Conservation (phyloP, 768 basidiomycete genomes). For the Piloderma croceum region DNA sequence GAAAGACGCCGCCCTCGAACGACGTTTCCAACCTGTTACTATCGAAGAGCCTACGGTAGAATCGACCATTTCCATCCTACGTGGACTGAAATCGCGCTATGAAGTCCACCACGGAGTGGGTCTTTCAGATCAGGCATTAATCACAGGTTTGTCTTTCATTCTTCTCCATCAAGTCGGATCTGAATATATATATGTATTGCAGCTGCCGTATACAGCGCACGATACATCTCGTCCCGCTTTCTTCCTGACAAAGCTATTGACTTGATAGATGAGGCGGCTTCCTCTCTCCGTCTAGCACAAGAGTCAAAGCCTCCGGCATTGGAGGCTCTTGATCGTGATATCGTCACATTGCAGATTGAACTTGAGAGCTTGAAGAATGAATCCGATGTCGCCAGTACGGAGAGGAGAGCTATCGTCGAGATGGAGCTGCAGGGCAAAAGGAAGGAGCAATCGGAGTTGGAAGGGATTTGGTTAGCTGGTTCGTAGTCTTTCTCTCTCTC, state of each 20-base stretch:
- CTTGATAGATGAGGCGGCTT: constrained; percentile 90
- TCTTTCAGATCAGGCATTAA: constrained; percentile 82
- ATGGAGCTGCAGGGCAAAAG: constrained; percentile 54
- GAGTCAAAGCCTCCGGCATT: constrained; percentile 84
- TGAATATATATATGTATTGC: constrained; percentile 1
- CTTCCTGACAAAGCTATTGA: constrained; percentile 92
- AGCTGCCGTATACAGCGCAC: constrained; percentile 81
- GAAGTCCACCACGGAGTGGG: constrained; percentile 94
- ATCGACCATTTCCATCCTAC: constrained; percentile 79
- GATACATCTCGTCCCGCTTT: constrained; percentile 83
- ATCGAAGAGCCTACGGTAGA: constrained; percentile 88
- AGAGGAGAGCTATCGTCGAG: constrained; percentile 66
- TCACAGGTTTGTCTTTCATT: constrained; percentile 52
- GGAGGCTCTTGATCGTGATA: constrained; percentile 75
- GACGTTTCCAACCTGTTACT: constrained; percentile 84
- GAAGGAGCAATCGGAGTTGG: constrained; percentile 55
- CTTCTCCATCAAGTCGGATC: background rate
- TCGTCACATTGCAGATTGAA: constrained; percentile 86
- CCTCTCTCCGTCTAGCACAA: constrained; percentile 79
- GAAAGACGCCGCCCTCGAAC: constrained; percentile 87
- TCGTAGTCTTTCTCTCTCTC: constrained; percentile 10
- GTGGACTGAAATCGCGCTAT: constrained; percentile 78
- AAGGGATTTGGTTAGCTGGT: constrained; percentile 72
- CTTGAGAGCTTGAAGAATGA: constrained; percentile 87
- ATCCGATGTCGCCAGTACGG: constrained; percentile 75